Evolutionary conservation across 768 basidiomycete genomes (phyloP).

Genomic region (Hemileccinum impolitum): DNA sequence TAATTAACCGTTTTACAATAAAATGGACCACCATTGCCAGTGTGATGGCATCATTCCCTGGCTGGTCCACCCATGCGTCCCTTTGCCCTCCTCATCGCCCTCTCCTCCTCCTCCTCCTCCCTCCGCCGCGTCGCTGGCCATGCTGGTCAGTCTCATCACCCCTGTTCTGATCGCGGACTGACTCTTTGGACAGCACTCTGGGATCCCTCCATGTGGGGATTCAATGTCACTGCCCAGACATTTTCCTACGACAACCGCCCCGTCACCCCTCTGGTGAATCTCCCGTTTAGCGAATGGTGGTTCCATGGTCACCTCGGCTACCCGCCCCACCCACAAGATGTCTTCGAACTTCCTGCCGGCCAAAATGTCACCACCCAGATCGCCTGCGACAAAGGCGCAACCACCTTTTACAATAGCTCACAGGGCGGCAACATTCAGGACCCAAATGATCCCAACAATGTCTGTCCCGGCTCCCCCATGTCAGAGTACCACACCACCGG

Average conservation of each 20-base stretch:
- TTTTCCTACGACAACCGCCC: slow-evolving; percentile 66
- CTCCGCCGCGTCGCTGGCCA: slow-evolving; percentile 14
- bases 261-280: slow-evolving; percentile 37
- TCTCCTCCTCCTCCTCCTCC: background rate
- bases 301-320: slow-evolving; percentile 58
- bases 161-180: background rate
- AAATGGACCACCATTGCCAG: too few species aligned
- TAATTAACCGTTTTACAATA: too few species aligned
- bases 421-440: slow-evolving; percentile 52
- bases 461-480: slow-evolving; percentile 46
- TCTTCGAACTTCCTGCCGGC: slow-evolving; percentile 62
- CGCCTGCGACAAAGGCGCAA: slow-evolving; percentile 58
- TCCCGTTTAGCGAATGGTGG: slow-evolving; percentile 49
- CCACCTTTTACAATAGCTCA: slow-evolving; percentile 51
- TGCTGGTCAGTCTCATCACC: slow-evolving; percentile 12
- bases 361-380: slow-evolving; percentile 51
- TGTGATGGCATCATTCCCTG: slow-evolving; percentile 1
- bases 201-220: slow-evolving; percentile 62
- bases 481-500: slow-evolving; percentile 55
- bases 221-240: slow-evolving; percentile 56
- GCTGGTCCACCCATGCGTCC: slow-evolving; percentile 20
- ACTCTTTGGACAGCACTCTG: slow-evolving; percentile 39
- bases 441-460: slow-evolving; percentile 44
- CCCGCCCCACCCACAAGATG: slow-evolving; percentile 54
- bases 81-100: background rate